Evolutionary conservation across 192 early-diverging fungal genomes (phyloP).

Genomic region (Coemansia sp.): DNA sequence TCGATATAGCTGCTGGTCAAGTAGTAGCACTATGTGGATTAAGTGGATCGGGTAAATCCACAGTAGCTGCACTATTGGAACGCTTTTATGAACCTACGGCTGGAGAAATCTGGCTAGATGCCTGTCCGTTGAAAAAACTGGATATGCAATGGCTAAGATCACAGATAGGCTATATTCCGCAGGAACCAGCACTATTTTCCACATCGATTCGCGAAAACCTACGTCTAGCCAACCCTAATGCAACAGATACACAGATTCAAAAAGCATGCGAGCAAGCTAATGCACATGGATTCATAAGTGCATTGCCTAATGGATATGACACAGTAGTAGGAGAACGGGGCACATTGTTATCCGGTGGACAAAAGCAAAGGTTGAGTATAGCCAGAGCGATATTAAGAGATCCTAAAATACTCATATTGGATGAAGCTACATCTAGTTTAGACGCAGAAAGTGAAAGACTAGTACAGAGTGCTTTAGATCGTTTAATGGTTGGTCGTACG

Average conservation of each 20-base stretch:
- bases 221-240: slow-evolving; percentile 57
- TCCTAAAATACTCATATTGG: slow-evolving; percentile 69
- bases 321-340: slow-evolving; percentile 54
- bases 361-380: slow-evolving; percentile 61
- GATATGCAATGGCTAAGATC: slow-evolving; percentile 62
- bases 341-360: slow-evolving; percentile 58
- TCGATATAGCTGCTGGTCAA: slow-evolving; percentile 47
- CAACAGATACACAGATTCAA: slow-evolving; percentile 63
- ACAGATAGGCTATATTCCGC: slow-evolving; percentile 69
- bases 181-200: slow-evolving; percentile 80
- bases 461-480: slow-evolving; percentile 73
- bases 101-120: slow-evolving; percentile 66
- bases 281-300: slow-evolving; percentile 60
- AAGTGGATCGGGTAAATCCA: slow-evolving; percentile 67
- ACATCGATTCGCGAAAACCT: slow-evolving; percentile 74
- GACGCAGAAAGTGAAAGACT: slow-evolving; percentile 69
- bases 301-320: slow-evolving; percentile 54
- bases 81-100: slow-evolving; percentile 69
- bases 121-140: slow-evolving; percentile 53
- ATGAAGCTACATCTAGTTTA: slow-evolving; percentile 75
- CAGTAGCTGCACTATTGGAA: slow-evolving; percentile 67
- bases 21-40: slow-evolving; percentile 50
- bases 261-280: slow-evolving; percentile 71
- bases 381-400: slow-evolving; percentile 59
- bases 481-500: slow-evolving; percentile 67